A percentile compares a stretch with the other conserved stretches of the same genome.
Evolutionary conservation across 768 basidiomycete genomes (phyloP).

Genomic region (Galerina marginata): DNA sequence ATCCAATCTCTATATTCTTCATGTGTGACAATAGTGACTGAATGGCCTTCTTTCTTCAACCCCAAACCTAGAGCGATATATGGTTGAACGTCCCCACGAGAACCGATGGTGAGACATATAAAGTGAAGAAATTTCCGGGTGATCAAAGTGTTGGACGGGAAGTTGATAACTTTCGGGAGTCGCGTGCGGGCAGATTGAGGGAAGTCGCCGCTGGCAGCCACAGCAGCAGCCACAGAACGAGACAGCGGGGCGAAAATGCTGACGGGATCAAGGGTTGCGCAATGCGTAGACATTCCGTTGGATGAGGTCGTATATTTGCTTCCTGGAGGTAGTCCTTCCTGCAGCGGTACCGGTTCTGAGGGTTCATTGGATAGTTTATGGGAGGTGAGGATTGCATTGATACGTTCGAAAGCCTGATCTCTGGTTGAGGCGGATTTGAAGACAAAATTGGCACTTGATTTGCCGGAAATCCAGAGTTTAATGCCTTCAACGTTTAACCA

Average conservation of each 20-base stretch:
- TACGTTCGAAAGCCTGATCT: constrained; percentile 47
- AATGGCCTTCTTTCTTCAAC: constrained; percentile 53
- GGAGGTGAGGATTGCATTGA: constrained; percentile 22
- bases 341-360: neutral
- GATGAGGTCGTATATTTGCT: neutral
- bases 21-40: constrained; percentile 63
- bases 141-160: constrained; percentile 42
- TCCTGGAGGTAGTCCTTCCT: neutral
- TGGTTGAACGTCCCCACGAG: constrained; percentile 69
- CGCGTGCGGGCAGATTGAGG: constrained; percentile 32
- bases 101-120: constrained; percentile 68
- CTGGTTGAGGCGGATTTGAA: constrained; percentile 48
- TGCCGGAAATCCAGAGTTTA: constrained; percentile 50
- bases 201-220: constrained; percentile 32
- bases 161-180: constrained; percentile 54
- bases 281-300: neutral
- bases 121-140: constrained; percentile 52
- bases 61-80: constrained; percentile 61
- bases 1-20: constrained; percentile 62
- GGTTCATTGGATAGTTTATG: neutral
- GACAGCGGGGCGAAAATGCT: constrained; percentile 51
- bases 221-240: constrained; percentile 42
- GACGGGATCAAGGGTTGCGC: constrained; percentile 33
- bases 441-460: constrained; percentile 50
- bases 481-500: constrained; percentile 41